phyloP scores from a whole-genome alignment of 768 basidiomycete species.

The Boletus patriciae region DNA sequence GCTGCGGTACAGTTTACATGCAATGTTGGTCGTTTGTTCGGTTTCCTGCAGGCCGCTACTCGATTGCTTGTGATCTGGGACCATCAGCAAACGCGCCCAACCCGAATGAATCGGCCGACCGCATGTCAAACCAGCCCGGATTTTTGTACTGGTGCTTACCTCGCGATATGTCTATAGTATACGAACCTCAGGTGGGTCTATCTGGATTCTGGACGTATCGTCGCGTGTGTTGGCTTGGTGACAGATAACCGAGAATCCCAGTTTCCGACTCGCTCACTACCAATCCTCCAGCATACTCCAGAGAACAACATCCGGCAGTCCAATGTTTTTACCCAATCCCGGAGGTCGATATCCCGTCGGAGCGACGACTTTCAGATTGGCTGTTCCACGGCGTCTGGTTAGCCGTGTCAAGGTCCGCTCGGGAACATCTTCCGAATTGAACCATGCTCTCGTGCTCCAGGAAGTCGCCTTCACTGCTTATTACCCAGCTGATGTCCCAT shows the following conservation, averaged over 20 bases:
- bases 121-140: no score
- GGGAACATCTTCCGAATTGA: slow-evolving; percentile 21
- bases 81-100: no score
- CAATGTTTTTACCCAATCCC: slow-evolving; percentile 44
- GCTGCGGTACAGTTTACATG: no score
- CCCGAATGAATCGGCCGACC: no score
- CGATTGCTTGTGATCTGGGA: no score
- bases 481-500: slow-evolving; percentile 54
- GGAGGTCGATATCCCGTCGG: slow-evolving; percentile 57
- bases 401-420: slow-evolving; percentile 42
- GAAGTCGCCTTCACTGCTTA: slow-evolving; percentile 66
- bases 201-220: neutral
- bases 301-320: neutral
- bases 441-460: slow-evolving; percentile 52
- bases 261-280: neutral
- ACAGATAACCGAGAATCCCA: neutral
- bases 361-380: slow-evolving; percentile 55
- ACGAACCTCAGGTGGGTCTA: no score
- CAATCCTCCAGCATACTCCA: no score
- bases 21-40: no score
- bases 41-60: no score
- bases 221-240: neutral
- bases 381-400: slow-evolving; percentile 41
- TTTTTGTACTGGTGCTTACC: no score
- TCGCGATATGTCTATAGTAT: no score